These are phyloP conservation scores for Neonectria magnoliae DNA, from an alignment of 2,329 filamentous ascomycete species.

Conservation along the genomic window DNA sequence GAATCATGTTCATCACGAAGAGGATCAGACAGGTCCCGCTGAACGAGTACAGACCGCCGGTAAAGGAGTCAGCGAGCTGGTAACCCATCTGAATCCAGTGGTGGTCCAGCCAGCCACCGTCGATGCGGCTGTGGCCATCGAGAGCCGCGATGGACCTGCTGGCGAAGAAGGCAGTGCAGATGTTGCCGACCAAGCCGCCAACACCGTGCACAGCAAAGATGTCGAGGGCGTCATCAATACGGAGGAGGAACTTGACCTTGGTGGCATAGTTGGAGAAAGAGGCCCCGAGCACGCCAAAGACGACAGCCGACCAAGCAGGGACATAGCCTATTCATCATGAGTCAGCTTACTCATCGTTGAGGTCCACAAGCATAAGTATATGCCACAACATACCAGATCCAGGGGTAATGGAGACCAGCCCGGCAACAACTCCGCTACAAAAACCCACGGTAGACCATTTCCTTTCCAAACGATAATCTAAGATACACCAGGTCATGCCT, in stretches of 20 bases:
- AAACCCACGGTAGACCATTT: constrained; percentile 96
- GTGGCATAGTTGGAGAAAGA: constrained; percentile 88
- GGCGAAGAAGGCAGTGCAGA: constrained; percentile 84
- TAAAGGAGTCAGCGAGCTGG: constrained; percentile 83
- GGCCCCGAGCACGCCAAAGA: constrained; percentile 81
- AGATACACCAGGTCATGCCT: constrained; percentile 87
- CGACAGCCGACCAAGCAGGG: constrained; percentile 83
- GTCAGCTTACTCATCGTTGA: constrained; percentile 6
- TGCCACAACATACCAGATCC: constrained; percentile 69
- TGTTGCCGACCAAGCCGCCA: constrained; percentile 81
- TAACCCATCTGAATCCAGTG: constrained; percentile 87
- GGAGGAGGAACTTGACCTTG: constrained; percentile 86
- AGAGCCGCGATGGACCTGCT: constrained; percentile 85
- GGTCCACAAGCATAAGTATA: background rate
- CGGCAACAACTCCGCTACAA: constrained; percentile 89
- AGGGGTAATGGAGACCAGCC: constrained; percentile 88
- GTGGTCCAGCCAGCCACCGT: constrained; percentile 83
- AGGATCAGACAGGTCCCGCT: constrained; percentile 80
- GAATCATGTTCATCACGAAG: constrained; percentile 81
- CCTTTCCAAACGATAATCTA: constrained; percentile 87
- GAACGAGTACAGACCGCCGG: constrained; percentile 83
- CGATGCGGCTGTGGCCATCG: constrained; percentile 74
- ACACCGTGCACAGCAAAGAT: constrained; percentile 87
- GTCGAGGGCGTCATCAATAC: constrained; percentile 86
- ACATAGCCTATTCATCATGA: constrained; percentile 67